Evolutionary conservation across 306 rosid species (phyloP), one percentile per base, ranked within the genome.

Genomic region (Oxytropis ochrocephala): DNA sequence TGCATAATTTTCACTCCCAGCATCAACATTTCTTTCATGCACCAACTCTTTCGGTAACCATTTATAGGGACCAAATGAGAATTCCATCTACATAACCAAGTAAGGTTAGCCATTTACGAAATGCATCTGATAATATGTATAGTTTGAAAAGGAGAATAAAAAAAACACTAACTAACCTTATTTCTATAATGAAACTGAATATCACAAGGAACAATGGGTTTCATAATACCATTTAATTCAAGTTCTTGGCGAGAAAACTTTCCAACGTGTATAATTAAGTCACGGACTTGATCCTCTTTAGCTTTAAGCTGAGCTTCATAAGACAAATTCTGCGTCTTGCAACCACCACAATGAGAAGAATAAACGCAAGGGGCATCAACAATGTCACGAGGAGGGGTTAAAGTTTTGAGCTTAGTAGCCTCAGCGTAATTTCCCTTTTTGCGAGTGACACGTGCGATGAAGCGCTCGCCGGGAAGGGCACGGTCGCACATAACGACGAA

Each of bases 361-460:
- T 94, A 90, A 75, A 85, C 92, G 62, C 98, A 94, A 71, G 98
- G 98, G 7, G 96, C 98, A 29, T 88, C 94, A 4, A 90, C 97
- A 17, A 80, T 39, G 51, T 94, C 87, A 79, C 76, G 77, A 1
- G 88, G 98, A 69, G 98, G 97, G 81, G 92, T 69, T 69, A 88
- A 13, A 39, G 98, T 94, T 70, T 87, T 69, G 5, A 94, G 17
- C 85, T 94, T 94, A 19, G 89, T 84, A 2, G 86, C 96, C 90
- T 90, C 98, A 8, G 97, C 97, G 62, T 88, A 94, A 75, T 76
- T 86, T 1, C 88, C 97, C 71, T 88, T 94, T 64, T 79, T 79
- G 54, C 97, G 91, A 47, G 97, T 86, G 33, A 94, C 89, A 10
- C 96, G 89, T 35, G 97, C 96, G 4, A 90, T 64, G 88, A 94